phyloP scores from a whole-genome alignment of 202 grass and related monocot genomes.

The Schoenoplectus triqueter region DNA sequence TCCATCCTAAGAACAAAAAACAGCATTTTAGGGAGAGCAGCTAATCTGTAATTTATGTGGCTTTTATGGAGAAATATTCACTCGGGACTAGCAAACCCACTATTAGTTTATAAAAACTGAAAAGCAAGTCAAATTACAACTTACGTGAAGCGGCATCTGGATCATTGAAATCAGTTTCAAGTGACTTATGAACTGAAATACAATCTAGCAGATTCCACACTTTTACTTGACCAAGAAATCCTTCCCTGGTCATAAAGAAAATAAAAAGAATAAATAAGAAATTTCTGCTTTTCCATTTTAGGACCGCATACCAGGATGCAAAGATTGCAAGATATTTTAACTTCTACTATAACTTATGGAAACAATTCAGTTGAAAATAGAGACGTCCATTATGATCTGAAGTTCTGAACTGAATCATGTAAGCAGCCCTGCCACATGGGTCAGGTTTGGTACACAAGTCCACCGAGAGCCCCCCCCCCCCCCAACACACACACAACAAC shows the following conservation, averaged over 20 bases:
- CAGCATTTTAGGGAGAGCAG: conserved; percentile 8
- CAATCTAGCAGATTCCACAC: conserved; percentile 82
- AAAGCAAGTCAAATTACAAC: conserved; percentile 35
- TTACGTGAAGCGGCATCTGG: conserved; percentile 72
- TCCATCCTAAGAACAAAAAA: conserved; percentile 75
- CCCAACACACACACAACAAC: neutral
- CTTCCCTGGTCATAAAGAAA: conserved; percentile 50
- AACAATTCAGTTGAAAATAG: conserved; percentile 1
- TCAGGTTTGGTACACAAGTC: neutral
- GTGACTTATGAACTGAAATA: conserved; percentile 83
- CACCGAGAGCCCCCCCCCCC: neutral
- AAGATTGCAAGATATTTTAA: neutral
- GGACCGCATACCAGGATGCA: neutral
- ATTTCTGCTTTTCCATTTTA: neutral
- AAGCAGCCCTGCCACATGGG: conserved; percentile 25
- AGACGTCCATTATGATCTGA: neutral
- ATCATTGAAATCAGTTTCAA: conserved; percentile 66
- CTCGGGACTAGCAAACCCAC: neutral
- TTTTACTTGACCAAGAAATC: conserved; percentile 55
- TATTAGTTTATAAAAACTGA: neutral
- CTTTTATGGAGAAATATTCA: neutral
- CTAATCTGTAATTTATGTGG: neutral
- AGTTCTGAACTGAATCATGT: neutral
- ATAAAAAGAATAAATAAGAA: conserved; percentile 16
- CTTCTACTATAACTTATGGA: neutral